Evolutionary conservation across 2,329 filamentous ascomycete genomes (phyloP).

Genomic region (Scorias spongiosa): DNA sequence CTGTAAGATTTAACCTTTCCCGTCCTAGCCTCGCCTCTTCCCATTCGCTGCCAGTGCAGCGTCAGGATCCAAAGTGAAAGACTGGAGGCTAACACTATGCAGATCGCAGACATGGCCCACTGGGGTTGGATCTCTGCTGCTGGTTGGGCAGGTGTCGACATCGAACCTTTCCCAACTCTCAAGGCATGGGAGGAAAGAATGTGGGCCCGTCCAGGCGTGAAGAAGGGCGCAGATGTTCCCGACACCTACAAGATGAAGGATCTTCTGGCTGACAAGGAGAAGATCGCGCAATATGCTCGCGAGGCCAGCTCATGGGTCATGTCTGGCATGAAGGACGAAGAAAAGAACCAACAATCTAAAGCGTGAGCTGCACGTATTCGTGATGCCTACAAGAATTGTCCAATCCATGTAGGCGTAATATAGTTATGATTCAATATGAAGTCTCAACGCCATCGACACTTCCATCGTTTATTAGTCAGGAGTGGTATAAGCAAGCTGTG

Average conservation of each 20-base stretch:
- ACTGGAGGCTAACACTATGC: neutral
- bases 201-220: conserved; percentile 51
- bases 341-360: conserved; percentile 26
- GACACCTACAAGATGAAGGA: conserved; percentile 46
- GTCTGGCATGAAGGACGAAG: conserved; percentile 52
- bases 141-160: conserved; percentile 48
- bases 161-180: conserved; percentile 60
- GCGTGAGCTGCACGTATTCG: neutral
- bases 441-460: neutral
- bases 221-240: conserved; percentile 64
- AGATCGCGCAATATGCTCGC: conserved; percentile 42
- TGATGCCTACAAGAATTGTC: neutral
- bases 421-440: neutral
- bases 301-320: conserved; percentile 49
- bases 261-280: conserved; percentile 40
- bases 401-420: neutral
- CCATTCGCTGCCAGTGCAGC: neutral
- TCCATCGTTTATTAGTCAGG: no score
- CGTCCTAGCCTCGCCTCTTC: no score
- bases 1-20: conserved; percentile 14
- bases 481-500: no score
- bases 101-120: conserved; percentile 57
- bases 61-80: no score
- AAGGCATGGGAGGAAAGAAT: conserved; percentile 65
- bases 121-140: conserved; percentile 59